Percentiles rank a stretch among this genome's conserved stretches.
phyloP scores from a whole-genome alignment of 345 rosid species.

The Eucalyptus melliodora region DNA sequence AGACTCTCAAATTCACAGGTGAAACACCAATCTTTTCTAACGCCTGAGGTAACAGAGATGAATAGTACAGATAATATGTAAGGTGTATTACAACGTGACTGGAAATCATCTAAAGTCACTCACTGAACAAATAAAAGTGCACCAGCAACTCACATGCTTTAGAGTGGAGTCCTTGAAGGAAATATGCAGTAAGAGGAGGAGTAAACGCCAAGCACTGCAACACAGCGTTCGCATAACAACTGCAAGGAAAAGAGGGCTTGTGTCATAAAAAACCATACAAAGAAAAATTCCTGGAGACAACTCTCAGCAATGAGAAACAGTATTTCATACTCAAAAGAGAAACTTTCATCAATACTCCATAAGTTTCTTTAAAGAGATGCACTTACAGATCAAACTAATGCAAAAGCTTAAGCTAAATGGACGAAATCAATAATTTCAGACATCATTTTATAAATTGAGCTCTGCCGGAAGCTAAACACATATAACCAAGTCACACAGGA shows the following conservation, averaged over 20 bases:
- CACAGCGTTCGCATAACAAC: constrained; percentile 95
- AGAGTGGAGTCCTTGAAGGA: constrained; percentile 76
- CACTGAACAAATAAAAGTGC: neutral
- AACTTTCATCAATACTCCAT: neutral
- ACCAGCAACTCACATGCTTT: constrained; percentile 51
- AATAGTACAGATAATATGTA: neutral
- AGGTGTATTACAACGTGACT: neutral
- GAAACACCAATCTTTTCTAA: constrained; percentile 72
- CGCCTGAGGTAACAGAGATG: constrained; percentile 34
- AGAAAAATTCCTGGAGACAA: neutral
- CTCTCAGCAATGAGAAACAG: neutral
- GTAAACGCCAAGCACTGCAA: constrained; percentile 93
- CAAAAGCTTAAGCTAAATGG: neutral
- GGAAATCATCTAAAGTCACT: neutral
- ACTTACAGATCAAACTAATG: neutral
- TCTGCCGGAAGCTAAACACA: neutral
- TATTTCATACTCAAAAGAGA: neutral
- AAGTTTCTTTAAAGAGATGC: neutral
- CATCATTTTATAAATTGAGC: neutral
- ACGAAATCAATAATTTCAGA: neutral
- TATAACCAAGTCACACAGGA: neutral
- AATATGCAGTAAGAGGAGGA: constrained; percentile 83
- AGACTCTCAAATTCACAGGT: constrained; percentile 79
- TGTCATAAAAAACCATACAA: neutral
- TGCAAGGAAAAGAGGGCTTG: constrained; percentile 21